Conservation (phyloP, 148 eudicot species). For the Arbutus unedo region DNA sequence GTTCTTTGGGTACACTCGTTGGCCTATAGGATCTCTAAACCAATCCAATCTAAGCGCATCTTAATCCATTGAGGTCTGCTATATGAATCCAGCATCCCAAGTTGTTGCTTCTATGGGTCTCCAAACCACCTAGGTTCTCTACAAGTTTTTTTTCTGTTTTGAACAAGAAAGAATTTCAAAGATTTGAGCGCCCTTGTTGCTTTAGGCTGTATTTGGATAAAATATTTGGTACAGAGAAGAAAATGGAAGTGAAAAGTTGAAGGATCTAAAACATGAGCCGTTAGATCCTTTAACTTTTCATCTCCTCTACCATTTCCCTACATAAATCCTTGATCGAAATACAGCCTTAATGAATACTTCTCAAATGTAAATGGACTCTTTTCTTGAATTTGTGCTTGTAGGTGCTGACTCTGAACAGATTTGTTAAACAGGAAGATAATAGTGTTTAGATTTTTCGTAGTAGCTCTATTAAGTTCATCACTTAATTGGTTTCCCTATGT, state of each 20-base stretch:
- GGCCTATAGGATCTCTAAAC: constrained; percentile 4
- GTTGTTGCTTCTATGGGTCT: neutral
- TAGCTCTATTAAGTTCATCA: neutral
- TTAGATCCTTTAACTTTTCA: neutral
- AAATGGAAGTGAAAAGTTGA: neutral
- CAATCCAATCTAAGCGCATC: neutral
- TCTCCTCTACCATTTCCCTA: neutral
- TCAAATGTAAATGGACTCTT: neutral
- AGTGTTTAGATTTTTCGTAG: neutral
- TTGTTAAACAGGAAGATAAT: neutral
- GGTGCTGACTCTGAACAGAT: neutral
- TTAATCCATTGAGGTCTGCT: neutral
- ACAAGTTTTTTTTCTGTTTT: neutral
- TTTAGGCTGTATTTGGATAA: neutral
- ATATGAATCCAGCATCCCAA: neutral
- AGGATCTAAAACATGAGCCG: neutral
- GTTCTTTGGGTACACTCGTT: neutral
- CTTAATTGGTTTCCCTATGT: neutral
- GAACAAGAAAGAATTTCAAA: neutral
- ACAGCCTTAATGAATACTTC: neutral
- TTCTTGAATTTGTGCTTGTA: neutral
- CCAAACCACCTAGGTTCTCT: neutral
- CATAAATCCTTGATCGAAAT: neutral
- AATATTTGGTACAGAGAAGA: neutral
- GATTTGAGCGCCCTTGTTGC: neutral